These are phyloP conservation scores for Mycosphaerelloides madeirae DNA, from an alignment of 2,329 filamentous ascomycete genomes.

Conservation along the genomic window DNA sequence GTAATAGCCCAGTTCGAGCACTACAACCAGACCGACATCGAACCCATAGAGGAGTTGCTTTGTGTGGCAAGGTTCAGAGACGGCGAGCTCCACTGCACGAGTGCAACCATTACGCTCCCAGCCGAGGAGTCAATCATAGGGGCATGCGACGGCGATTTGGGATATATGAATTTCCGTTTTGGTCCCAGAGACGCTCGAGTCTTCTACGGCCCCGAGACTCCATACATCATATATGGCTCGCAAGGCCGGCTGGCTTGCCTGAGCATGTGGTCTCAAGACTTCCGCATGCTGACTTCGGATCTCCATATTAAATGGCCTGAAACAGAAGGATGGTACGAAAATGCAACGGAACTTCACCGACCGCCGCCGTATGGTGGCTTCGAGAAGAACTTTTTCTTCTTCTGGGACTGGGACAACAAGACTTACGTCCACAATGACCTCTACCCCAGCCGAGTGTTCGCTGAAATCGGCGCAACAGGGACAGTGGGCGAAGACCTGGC, in stretches of 20 bases:
- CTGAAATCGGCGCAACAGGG: slow-evolving; percentile 43
- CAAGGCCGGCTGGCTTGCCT: slow-evolving; percentile 53
- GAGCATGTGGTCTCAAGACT: slow-evolving; percentile 55
- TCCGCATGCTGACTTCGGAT: slow-evolving; percentile 40
- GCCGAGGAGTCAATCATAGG: slow-evolving; percentile 44
- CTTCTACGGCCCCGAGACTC: slow-evolving; percentile 50
- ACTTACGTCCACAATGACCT: slow-evolving; percentile 54
- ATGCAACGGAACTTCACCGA: slow-evolving; percentile 49
- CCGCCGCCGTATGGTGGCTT: slow-evolving; percentile 43
- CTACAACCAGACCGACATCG: slow-evolving; percentile 10
- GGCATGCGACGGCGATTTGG: slow-evolving; percentile 45
- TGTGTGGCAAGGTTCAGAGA: slow-evolving; percentile 49
- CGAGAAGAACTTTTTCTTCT: slow-evolving; percentile 61
- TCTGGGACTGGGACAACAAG: slow-evolving; percentile 50
- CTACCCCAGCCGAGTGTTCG: slow-evolving; percentile 48
- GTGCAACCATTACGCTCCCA: slow-evolving; percentile 40
- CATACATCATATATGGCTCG: slow-evolving; percentile 53
- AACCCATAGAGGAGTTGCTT: slow-evolving; percentile 38
- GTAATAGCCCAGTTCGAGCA: slow-evolving; percentile 38
- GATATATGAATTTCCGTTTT: slow-evolving; percentile 41
- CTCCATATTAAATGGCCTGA: no score
- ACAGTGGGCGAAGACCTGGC: slow-evolving; percentile 47
- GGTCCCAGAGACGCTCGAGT: slow-evolving; percentile 57
- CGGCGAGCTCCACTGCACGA: slow-evolving; percentile 41
- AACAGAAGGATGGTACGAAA: slow-evolving; percentile 37